Percentiles rank a stretch among this genome's conserved stretches.
Evolutionary conservation across 2,329 filamentous ascomycete genomes (phyloP).

Genomic region (Diaporthe sp.): DNA sequence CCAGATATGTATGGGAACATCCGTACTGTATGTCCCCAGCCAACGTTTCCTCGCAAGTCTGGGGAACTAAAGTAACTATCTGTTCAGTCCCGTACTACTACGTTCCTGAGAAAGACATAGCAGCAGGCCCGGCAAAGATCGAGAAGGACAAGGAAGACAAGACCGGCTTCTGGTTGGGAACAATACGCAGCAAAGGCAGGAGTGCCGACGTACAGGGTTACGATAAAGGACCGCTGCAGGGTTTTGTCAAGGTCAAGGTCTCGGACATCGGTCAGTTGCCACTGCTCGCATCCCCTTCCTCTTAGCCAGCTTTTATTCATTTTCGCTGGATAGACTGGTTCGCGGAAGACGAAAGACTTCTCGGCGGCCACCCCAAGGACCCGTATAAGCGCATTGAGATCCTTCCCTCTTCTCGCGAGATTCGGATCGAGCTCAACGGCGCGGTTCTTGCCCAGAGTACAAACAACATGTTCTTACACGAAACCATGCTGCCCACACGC

Average conservation of each 20-base stretch:
- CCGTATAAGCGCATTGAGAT: slow-evolving; percentile 76
- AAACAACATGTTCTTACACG: slow-evolving; percentile 66
- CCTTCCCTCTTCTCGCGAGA: slow-evolving; percentile 64
- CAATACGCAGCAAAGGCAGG: slow-evolving; percentile 37
- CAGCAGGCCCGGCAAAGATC: slow-evolving; percentile 33
- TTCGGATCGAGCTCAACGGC: slow-evolving; percentile 64
- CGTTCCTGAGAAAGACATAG: slow-evolving; percentile 45
- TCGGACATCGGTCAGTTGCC: slow-evolving; percentile 33
- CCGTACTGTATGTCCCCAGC: slow-evolving; percentile 43
- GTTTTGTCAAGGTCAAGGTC: slow-evolving; percentile 42
- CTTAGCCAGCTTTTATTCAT: not conserved
- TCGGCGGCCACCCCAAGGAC: slow-evolving; percentile 70
- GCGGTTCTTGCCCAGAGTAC: slow-evolving; percentile 59
- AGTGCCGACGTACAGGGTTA: slow-evolving; percentile 43
- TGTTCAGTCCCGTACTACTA: slow-evolving; percentile 47
- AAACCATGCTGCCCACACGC: slow-evolving; percentile 70
- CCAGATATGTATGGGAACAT: slow-evolving; percentile 53
- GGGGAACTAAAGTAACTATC: slow-evolving; percentile 31
- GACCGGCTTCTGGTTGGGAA: slow-evolving; percentile 41
- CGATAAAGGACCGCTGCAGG: slow-evolving; percentile 36
- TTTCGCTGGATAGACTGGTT: slow-evolving; percentile 51
- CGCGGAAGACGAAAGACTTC: slow-evolving; percentile 51
- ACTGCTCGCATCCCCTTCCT: slow-evolving; percentile 35
- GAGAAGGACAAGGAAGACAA: slow-evolving; percentile 17
- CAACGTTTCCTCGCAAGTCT: not conserved